Percentiles rank a stretch among this genome's conserved stretches.
Conservation (phyloP, 208 protist species). For the Tritrichomonas foetus region DNA sequence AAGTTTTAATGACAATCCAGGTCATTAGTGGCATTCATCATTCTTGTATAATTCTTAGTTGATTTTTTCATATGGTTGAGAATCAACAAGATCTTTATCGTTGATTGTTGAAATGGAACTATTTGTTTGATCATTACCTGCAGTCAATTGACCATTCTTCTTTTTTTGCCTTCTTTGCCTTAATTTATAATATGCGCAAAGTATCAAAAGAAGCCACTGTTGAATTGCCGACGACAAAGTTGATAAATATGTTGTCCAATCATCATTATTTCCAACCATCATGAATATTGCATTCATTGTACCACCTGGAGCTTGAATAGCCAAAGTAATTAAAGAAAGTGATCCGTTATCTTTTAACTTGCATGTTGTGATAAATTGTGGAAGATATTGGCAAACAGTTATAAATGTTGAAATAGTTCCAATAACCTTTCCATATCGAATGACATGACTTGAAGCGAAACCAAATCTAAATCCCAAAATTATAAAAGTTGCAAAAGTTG, state of each 20-base stretch:
- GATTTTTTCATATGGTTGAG: too few relatives aligned
- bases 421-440: background rate
- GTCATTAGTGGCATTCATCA: too few relatives aligned
- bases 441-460: too few relatives aligned
- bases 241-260: background rate
- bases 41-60: too few relatives aligned
- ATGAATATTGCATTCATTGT: background rate
- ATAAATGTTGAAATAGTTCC: background rate
- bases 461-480: background rate
- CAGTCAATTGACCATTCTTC: too few relatives aligned
- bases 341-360: background rate
- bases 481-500: background rate
- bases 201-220: background rate
- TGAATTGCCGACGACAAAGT: background rate
- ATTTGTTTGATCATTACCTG: too few relatives aligned
- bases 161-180: too few relatives aligned
- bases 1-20: too few relatives aligned
- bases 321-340: background rate
- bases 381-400: background rate
- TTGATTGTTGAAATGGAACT: too few relatives aligned
- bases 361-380: slow-evolving; percentile 33
- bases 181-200: background rate
- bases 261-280: background rate
- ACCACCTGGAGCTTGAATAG: slow-evolving; percentile 12
- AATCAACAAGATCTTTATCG: too few relatives aligned